Evolutionary conservation across 2,329 filamentous ascomycete genomes (phyloP).

Genomic region (Neofusicoccum cordaticola): DNA sequence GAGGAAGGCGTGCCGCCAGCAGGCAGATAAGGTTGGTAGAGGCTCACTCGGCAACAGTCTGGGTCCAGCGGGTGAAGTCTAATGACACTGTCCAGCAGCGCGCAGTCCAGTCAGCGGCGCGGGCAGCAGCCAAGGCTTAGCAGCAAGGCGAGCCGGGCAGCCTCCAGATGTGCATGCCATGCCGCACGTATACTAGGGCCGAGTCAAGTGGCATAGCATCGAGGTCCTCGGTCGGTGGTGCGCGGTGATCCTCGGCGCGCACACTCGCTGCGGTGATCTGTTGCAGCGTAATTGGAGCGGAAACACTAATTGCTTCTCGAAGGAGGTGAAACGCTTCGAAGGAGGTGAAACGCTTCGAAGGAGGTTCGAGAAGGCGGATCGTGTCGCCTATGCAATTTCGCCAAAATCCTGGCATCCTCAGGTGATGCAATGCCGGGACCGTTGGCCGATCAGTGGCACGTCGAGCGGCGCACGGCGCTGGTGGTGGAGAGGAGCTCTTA

Average conservation of each 20-base stretch:
- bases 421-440: slow-evolving; percentile 12
- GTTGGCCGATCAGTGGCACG: slow-evolving; percentile 11
- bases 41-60: neutral
- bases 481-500: neutral
- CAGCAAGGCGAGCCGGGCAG: slow-evolving; percentile 5
- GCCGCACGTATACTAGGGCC: neutral
- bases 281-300: neutral
- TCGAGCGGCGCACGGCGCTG: neutral
- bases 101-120: neutral
- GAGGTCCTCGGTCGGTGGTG: neutral
- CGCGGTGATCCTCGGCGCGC: neutral
- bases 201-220: neutral
- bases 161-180: neutral
- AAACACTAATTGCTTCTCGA: slow-evolving; percentile 12
- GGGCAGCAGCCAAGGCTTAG: neutral
- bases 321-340: slow-evolving; percentile 16
- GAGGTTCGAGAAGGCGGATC: slow-evolving; percentile 12
- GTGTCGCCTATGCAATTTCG: slow-evolving; percentile 11
- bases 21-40: slow-evolving; percentile 10
- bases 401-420: slow-evolving; percentile 10
- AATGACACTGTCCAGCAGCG: neutral
- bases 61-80: slow-evolving; percentile 2
- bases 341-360: slow-evolving; percentile 14
- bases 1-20: neutral
- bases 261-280: neutral